These are phyloP conservation scores for Pinus tabuliformis DNA, from an alignment of 75 land plant genomes.

Conservation along the genomic window DNA sequence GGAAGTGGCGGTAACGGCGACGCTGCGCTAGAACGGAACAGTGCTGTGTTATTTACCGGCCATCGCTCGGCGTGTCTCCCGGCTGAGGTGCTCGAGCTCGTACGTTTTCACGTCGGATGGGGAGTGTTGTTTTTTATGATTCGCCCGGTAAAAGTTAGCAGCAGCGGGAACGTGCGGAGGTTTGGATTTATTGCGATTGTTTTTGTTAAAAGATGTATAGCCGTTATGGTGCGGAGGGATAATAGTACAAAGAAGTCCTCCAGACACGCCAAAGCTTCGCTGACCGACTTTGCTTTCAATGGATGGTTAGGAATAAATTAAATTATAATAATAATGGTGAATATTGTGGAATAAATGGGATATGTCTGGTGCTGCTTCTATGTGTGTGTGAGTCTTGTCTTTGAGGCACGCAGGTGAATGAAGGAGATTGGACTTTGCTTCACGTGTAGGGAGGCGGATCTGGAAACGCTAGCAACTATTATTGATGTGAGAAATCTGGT, in stretches of 20 bases:
- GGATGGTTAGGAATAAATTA: background rate
- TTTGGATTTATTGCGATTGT: background rate
- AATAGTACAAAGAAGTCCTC: background rate
- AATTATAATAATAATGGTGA: background rate
- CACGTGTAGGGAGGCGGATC: background rate
- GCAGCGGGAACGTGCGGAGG: background rate
- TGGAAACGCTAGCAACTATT: background rate
- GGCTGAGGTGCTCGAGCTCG: background rate
- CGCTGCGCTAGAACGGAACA: background rate
- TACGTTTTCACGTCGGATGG: slow-evolving; percentile 1
- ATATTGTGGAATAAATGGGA: background rate
- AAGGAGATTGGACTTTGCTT: too few species aligned
- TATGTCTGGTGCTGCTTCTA: background rate
- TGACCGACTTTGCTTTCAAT: slow-evolving; percentile 1
- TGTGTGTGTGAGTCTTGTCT: background rate
- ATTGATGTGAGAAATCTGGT: background rate
- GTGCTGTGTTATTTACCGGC: background rate
- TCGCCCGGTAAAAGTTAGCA: background rate
- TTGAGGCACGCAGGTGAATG: background rate
- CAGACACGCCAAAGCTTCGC: slow-evolving; percentile 1
- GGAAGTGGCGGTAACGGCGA: background rate
- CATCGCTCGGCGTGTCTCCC: background rate
- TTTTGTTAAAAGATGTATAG: background rate
- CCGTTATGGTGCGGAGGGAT: background rate
- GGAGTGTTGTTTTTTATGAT: background rate